Evolutionary conservation across 2,329 filamentous ascomycete species (phyloP), one percentile per base, ranked within the genome.

Genomic region (Fusarium musae): DNA sequence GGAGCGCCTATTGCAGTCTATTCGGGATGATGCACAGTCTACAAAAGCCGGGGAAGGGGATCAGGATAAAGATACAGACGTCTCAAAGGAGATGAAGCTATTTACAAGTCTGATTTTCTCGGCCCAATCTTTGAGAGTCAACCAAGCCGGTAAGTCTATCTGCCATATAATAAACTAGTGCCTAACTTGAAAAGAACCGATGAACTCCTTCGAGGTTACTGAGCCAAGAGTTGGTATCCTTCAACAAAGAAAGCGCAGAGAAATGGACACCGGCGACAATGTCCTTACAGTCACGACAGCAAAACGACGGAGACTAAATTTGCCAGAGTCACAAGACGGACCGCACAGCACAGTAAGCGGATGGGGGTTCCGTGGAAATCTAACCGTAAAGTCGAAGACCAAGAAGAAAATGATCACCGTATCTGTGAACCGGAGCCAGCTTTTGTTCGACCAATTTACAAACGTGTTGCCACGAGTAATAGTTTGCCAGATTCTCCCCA

Each of bases 111-210:
- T 46, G 0, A 2, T 46, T 5, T 46, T 46, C 12, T 46, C 17
- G 0, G 26, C 44, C 6, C 12, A 46, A 0, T 15, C 26, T 1
- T 28, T 46, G 1, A 46, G 44, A 10, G 12, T 46, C 6, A 46
- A 46, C 5, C 26, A 28, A 28, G 2, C 44, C 2, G 26, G 44
- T 28, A 28, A 7, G 11, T 1, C 4, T 28, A 28, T 21, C 23
- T 15, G 0, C 5, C 4, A 0, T 9, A 0, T 0, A 15, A 46
- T 1, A 3, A 46, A 28, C 4, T 10, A 7, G 2, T 28, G 12
- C 0, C 17, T 46, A 46, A 46, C 0, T 5, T 15, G 0, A 1
- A 21, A 2, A 46, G 44, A 28, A 10, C 1, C 17, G 0, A 10
- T 46, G 17, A 28, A 21, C 26, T 28, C 6, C 1, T 7, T 21